Base-by-base conservation (phyloP, 176 grass and related monocot species). In the Canna indica region DNA sequence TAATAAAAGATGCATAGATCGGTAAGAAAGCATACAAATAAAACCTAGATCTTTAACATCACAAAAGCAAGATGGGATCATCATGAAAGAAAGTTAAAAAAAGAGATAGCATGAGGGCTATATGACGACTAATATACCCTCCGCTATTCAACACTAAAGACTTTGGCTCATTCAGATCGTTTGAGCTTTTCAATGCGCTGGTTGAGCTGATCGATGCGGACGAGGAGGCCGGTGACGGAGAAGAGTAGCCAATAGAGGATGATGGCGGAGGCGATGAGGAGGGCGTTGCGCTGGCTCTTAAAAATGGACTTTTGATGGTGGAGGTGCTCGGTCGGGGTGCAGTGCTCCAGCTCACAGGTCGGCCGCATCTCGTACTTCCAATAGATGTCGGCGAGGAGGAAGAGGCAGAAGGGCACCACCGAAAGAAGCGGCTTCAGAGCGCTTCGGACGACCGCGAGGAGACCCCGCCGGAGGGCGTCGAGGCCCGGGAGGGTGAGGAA, bases 231-330 rank as follows among this genome's bases (percentile, higher is more conserved):
- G 42, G 92, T 85, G 74, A 96, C 85, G 48, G 83, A 73, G 79
- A 84, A 96, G 70, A 96, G 88, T 62, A 96, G 85, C 88, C 88
- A 96, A 79, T 96, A 96, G 76, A 96, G 92, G 68, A 96, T 73
- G 1, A 96, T 81, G 17, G 92, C 76, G 67, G 88, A 76, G 85
- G 79, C 83, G 81, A 96, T 96, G 81, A 96, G 85, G 76, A 96
- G 81, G 22, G 76, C 88, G 81, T 96, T 96, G 68, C 92, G 83
- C 81, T 96, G 92, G 56, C 88, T 91, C 83, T 91, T 96, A 67
- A 96, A 91, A 81, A 96, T 82, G 80, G 92, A 96, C 70, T 96
- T 96, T 79, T 96, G 85, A 81, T 96, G 88, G 73, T 85, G 92
- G 77, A 96, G 88, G 81, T 91, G 81, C 81, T 96, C 88, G 53